Base-by-base conservation (phyloP, 2,329 filamentous ascomycete species). In the Salinomyces thailandicus region DNA sequence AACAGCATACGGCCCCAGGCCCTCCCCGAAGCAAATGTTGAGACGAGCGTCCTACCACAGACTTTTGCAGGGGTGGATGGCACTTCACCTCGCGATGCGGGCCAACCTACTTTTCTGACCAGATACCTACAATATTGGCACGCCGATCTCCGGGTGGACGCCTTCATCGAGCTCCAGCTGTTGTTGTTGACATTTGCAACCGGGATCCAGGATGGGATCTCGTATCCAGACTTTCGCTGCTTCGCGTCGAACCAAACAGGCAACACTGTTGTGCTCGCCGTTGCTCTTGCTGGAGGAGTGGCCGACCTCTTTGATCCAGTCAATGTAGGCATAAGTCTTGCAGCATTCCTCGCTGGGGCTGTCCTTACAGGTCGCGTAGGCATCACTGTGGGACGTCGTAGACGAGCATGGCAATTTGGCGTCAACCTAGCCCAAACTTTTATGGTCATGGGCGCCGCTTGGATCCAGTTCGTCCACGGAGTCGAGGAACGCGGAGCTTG, bases 171-270 rank as follows among this genome's bases (percentile, higher is more conserved):
- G 47, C 39, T 47, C 35, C 50, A 64, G 42, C 56, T 64, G n/a
- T 47, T 63, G 3, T 42, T 60, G 33, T 50, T 64, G 5, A 54
- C 61, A 5, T 58, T 66, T 39, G 49, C 47, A 29, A 62, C 50
- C 5, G 59, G 60, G n/a, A 60, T 64, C 20, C 56, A 62, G 66
- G 72, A 78, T 57, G 72, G 73, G 33, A 67, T 72, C 14, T 68
- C 73, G 2, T 78, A 75, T 50, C 71, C 71, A 15, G 72, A 76
- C 50, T 79, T 72, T 54, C 67, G 69, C 55, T 76, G 72, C 51
- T 77, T 79, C 53, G 71, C 72, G 11, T 77, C 73, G 18, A 79
- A 79, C 53, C 74, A 79, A 50, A 79, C 75, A 0, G 75, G 76
- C 40, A 79, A 79, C 57, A 77, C 74, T 2, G 68, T 79, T 33